Base-by-base conservation (phyloP, 495 filamentous ascomycete genomes). In the Talaromyces liani region DNA sequence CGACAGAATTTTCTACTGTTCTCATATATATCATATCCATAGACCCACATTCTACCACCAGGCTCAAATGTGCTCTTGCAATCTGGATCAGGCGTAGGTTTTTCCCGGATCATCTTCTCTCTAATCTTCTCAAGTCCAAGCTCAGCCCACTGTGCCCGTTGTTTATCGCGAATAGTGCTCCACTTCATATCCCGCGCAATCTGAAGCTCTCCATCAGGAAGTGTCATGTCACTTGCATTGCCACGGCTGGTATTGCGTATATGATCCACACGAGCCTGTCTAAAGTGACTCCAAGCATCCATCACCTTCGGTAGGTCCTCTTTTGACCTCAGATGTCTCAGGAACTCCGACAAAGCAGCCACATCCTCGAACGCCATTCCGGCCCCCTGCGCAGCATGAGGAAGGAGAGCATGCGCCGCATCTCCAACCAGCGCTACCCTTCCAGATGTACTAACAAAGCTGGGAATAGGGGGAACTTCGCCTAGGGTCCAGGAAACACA, bases 61-160 rank as follows among this genome's bases (percentile, higher is more conserved):
- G 65, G 65, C 61, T 66, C 65, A 60, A 66, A 58, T 22, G 65
- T 66, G 56, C 65, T 66, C 54, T 66, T 66, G 55, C 61, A 64
- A 64, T 55, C 31, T 61, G 61, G 61, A 61, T 66, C 65, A 64
- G 65, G 61, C 39, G 20, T 58, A 9, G 65, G 56, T 49, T 22
- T 49, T 47, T 65, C 64, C 34, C 59, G 55, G 36, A 65, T 65
- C 9, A 65, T 39, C 64, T 65, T 65, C 51, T 65, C 60, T 61
- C 16, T 65, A 27, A 65, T 25, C 51, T 58, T 62, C 45, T 65
- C 64, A 49, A 58, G 34, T 58, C 64, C 64, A 65, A 65, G 64
- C 58, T 65, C 64, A 33, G 64, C 60, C 33, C 57, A 47, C 51
- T 65, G 64, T 14, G 64, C 60, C 51, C 33, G 59, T 20, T 65